phyloP scores from a whole-genome alignment of 1,284 basidiomycete genomes.

The Rhodotorula sp. region DNA sequence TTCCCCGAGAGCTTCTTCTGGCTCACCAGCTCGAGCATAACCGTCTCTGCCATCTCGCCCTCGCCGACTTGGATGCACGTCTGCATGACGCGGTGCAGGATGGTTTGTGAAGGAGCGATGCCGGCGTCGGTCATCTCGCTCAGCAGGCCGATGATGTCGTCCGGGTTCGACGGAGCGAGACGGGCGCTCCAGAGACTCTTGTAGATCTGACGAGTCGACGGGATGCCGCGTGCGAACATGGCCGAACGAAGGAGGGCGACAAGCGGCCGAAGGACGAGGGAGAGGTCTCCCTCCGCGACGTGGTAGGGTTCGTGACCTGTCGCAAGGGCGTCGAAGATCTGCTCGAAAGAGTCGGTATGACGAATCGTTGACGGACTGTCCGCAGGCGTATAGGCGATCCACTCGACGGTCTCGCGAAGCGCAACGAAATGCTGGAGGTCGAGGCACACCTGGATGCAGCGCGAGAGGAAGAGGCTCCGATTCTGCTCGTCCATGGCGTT shows the following conservation, averaged over 20 bases:
- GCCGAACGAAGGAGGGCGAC: slow-evolving; percentile 1
- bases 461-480: slow-evolving; percentile 24
- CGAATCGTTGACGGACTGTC: not conserved
- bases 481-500: slow-evolving; percentile 16
- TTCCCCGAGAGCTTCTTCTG: too few species aligned
- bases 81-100: slow-evolving; percentile 17
- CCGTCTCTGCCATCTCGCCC: not conserved
- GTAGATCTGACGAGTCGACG: slow-evolving; percentile 10
- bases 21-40: not conserved
- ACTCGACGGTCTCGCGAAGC: slow-evolving; percentile 32
- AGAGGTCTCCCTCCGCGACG: not conserved
- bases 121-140: slow-evolving; percentile 16
- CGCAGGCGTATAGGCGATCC: slow-evolving; percentile 11
- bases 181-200: slow-evolving; percentile 18
- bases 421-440: slow-evolving; percentile 33
- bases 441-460: slow-evolving; percentile 33
- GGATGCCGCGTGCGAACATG: slow-evolving; percentile 9
- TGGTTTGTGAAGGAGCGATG: not conserved
- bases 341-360: slow-evolving; percentile 12
- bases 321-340: slow-evolving; percentile 24
- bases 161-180: slow-evolving; percentile 18
- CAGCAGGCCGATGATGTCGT: slow-evolving; percentile 10
- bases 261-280: slow-evolving; percentile 12
- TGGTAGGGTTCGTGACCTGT: not conserved
- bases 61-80: slow-evolving; percentile 1